A percentile compares a stretch with the other conserved stretches of the same genome.
Conservation (phyloP, 1,284 basidiomycete species). For the Golubevia sp. region DNA sequence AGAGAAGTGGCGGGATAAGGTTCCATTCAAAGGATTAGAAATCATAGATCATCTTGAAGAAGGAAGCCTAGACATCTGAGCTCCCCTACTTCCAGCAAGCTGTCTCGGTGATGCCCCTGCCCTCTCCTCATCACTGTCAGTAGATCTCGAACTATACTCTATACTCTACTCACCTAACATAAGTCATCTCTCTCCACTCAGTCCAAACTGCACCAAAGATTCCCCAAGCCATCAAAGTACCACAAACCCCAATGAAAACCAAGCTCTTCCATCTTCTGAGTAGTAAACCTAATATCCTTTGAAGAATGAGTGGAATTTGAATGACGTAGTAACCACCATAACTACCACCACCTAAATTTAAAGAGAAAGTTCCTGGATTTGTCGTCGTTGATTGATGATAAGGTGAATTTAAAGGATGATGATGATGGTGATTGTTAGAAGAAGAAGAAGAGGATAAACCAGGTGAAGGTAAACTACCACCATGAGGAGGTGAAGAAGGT, state of each 20-base stretch:
- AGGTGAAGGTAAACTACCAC: background rate
- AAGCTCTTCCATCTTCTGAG: slow-evolving; percentile 55
- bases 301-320: slow-evolving; percentile 28
- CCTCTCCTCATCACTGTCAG: no score
- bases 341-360: slow-evolving; percentile 34
- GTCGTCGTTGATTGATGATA: slow-evolving; percentile 12
- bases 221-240: slow-evolving; percentile 39
- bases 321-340: slow-evolving; percentile 48
- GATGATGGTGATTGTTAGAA: no score
- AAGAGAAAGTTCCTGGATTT: slow-evolving; percentile 41
- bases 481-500: slow-evolving; percentile 33
- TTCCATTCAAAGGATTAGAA: no score
- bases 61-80: no score
- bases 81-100: no score
- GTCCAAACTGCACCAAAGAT: slow-evolving; percentile 55
- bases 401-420: no score
- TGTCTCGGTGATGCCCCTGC: no score
- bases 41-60: no score
- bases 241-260: slow-evolving; percentile 37
- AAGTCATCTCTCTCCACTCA: slow-evolving; percentile 60
- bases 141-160: no score
- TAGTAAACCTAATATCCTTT: slow-evolving; percentile 30
- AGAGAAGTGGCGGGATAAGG: no score
- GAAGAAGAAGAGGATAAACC: no score
- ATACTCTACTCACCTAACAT: slow-evolving; percentile 41